A percentile compares a stretch with the other conserved stretches of the same genome.
Conservation (phyloP, 1,284 basidiomycete genomes). For the Naganishia sp. region DNA sequence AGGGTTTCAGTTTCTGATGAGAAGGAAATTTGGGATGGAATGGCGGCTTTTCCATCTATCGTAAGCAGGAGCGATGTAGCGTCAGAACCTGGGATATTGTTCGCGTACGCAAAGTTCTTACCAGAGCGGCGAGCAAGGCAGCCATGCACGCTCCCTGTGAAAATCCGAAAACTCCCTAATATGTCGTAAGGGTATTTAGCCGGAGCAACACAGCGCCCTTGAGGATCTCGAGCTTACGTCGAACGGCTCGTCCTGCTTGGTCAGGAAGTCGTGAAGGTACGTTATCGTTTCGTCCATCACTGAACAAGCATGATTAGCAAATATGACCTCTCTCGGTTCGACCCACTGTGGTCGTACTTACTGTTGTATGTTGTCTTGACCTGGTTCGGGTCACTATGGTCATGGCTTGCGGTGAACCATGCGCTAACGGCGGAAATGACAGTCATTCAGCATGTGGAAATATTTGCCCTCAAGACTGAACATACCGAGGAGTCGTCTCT, state of each 20-base stretch:
- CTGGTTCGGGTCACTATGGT: conserved; percentile 50
- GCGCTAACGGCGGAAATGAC: conserved; percentile 55
- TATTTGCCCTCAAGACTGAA: not conserved
- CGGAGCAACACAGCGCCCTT: not conserved
- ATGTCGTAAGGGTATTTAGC: conserved; percentile 42
- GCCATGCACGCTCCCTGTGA: conserved; percentile 83
- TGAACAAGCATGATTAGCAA: conserved; percentile 16
- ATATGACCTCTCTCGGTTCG: not conserved
- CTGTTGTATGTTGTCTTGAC: conserved; percentile 53
- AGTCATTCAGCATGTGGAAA: not conserved
- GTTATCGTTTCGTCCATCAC: conserved; percentile 64
- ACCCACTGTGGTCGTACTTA: conserved; percentile 37
- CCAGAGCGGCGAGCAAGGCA: conserved; percentile 69
- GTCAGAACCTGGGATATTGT: not conserved
- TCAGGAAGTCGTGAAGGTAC: conserved; percentile 55
- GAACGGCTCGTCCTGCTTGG: conserved; percentile 53
- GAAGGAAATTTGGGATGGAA: conserved; percentile 64
- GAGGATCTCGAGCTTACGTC: conserved; percentile 47
- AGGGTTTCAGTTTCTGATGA: conserved; percentile 65
- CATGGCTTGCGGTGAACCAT: conserved; percentile 69
- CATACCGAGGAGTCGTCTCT: conserved; percentile 60
- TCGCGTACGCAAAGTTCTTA: conserved; percentile 43
- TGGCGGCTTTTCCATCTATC: conserved; percentile 60
- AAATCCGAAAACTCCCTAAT: conserved; percentile 78
- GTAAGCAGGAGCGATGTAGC: conserved; percentile 18